A percentile compares a stretch with the other conserved stretches of the same genome.
Conservation (phyloP, 2,329 filamentous ascomycete species). For the Diaporthe aspalathi region DNA sequence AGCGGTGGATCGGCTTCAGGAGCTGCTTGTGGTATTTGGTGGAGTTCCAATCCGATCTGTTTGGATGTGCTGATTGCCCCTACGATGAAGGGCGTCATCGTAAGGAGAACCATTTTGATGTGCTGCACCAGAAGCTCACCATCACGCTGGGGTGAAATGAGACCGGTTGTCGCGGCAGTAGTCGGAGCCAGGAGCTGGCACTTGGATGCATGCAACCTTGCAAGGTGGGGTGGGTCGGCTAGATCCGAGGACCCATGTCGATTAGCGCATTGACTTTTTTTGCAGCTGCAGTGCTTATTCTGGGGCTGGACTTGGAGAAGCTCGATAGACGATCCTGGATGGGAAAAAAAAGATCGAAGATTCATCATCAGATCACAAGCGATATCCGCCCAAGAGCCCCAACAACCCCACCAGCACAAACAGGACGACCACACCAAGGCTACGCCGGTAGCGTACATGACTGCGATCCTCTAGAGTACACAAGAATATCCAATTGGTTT, state of each 20-base stretch:
- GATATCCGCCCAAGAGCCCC: constrained; percentile 15
- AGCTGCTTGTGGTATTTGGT: constrained; percentile 14
- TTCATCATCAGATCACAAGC: constrained; percentile 27
- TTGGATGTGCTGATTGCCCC: constrained; percentile 64
- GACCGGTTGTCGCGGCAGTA: background rate
- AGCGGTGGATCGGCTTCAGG: constrained; percentile 60
- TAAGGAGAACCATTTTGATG: constrained; percentile 76
- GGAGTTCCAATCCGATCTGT: constrained; percentile 26
- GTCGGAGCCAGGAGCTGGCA: background rate
- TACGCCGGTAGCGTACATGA: constrained; percentile 34
- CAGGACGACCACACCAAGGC: background rate
- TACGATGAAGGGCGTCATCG: constrained; percentile 77
- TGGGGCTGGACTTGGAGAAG: constrained; percentile 24
- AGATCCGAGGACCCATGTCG: constrained; percentile 30
- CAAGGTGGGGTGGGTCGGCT: constrained; percentile 12
- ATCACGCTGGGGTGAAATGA: background rate
- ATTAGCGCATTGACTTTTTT: constrained; percentile 29
- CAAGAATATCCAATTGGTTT: constrained; percentile 48
- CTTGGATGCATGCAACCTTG: background rate
- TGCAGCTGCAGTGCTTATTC: background rate
- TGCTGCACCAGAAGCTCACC: background rate
- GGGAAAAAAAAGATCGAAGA: constrained; percentile 38
- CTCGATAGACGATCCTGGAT: constrained; percentile 18
- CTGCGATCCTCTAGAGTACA: constrained; percentile 34
- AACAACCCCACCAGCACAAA: constrained; percentile 9